Percentiles rank a stretch among this genome's conserved stretches.
Conservation (phyloP, 495 filamentous ascomycete species). For the Talaromyces nanjingensis region DNA sequence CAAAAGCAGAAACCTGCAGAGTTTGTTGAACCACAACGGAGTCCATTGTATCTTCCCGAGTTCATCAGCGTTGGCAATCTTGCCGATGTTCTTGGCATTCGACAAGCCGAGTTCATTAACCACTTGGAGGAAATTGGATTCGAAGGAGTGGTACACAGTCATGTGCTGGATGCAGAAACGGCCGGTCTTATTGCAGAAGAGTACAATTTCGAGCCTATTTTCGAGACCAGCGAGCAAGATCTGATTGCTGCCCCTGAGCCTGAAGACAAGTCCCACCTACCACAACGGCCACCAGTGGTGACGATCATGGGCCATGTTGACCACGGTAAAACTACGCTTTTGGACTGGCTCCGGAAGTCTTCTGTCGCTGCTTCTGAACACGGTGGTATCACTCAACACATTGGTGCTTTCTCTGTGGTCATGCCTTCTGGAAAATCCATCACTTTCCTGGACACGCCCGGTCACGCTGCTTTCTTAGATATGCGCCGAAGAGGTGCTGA, state of each 20-base stretch:
- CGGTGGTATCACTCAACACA: conserved; percentile 97
- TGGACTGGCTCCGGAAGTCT: conserved; percentile 90
- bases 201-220: conserved; percentile 85
- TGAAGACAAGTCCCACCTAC: conserved; percentile 64
- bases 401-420: conserved; percentile 93
- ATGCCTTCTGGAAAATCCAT: conserved; percentile 81
- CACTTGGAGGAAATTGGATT: conserved; percentile 79
- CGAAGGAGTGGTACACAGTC: conserved; percentile 67
- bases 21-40: conserved; percentile 32
- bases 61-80: conserved; percentile 84
- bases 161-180: conserved; percentile 82
- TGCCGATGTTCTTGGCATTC: conserved; percentile 67
- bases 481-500: conserved; percentile 96
- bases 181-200: conserved; percentile 87
- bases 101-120: conserved; percentile 60
- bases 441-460: conserved; percentile 96
- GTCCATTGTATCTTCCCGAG: conserved; percentile 74
- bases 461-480: conserved; percentile 88
- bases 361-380: conserved; percentile 86
- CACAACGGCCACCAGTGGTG: conserved; percentile 80
- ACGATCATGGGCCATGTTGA: conserved; percentile 99
- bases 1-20: conserved; percentile 40
- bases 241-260: conserved; percentile 60
- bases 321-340: conserved; percentile 94
- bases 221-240: conserved; percentile 64